These are phyloP conservation scores for Cerioporus squamosus DNA, from an alignment of 1,284 basidiomycete species.

Conservation along the genomic window DNA sequence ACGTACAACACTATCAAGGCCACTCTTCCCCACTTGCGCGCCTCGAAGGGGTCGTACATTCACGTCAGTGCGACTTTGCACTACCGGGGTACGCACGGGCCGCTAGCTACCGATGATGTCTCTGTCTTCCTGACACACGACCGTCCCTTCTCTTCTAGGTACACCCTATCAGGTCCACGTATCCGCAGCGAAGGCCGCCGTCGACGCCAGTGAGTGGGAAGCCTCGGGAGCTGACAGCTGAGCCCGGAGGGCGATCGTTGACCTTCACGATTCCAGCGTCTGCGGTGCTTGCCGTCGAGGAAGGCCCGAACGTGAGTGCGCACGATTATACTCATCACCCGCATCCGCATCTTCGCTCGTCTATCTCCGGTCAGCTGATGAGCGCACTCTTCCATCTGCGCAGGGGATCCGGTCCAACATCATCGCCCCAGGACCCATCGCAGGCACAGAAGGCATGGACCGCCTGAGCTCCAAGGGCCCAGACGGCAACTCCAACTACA, in stretches of 20 bases:
- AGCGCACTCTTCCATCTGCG: neutral
- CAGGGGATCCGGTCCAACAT: conserved; percentile 92
- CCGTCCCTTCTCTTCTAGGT: conserved; percentile 42
- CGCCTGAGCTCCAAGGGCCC: conserved; percentile 59
- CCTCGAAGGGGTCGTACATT: conserved; percentile 82
- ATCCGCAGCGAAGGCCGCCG: conserved; percentile 92
- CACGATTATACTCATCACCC: neutral
- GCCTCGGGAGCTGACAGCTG: neutral
- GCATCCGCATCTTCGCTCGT: neutral
- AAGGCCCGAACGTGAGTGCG: conserved; percentile 72
- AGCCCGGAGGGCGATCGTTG: neutral
- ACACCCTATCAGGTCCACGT: conserved; percentile 94
- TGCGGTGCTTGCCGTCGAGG: conserved; percentile 86
- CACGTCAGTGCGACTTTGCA: conserved; percentile 94
- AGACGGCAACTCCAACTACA: conserved; percentile 9
- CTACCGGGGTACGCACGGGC: conserved; percentile 64
- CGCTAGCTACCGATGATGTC: neutral
- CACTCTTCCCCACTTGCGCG: conserved; percentile 75
- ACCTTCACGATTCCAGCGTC: conserved; percentile 26
- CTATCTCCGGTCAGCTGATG: neutral
- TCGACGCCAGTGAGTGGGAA: conserved; percentile 68
- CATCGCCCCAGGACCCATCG: conserved; percentile 88
- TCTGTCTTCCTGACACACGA: neutral
- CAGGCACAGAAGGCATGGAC: conserved; percentile 84
- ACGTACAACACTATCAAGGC: conserved; percentile 96